phyloP scores from a whole-genome alignment of 2,329 filamentous ascomycete species.

The Cladophialophora psammophila region DNA sequence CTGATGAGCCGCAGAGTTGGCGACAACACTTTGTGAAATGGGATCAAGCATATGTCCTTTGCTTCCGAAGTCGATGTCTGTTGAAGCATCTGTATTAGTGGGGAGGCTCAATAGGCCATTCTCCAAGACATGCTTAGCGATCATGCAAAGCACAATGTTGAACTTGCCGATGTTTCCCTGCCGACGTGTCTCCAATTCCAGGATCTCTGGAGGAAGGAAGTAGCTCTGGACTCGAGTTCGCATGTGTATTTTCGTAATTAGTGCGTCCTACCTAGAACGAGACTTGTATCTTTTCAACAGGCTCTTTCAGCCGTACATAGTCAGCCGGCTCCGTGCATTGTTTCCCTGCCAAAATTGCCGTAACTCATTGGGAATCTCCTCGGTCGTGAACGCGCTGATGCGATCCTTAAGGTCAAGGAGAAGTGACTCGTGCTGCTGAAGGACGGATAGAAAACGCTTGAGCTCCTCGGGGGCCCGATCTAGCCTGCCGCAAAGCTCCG shows the following conservation, averaged over 20 bases:
- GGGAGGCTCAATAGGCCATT: not conserved
- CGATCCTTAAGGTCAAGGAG: not conserved
- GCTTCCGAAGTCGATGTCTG: not conserved
- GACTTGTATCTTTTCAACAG: not conserved
- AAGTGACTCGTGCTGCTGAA: not conserved
- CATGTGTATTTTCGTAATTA: not conserved
- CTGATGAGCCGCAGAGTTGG: not conserved
- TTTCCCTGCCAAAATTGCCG: not conserved
- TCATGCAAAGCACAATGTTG: not conserved
- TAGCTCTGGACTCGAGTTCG: not conserved
- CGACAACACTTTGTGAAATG: not conserved
- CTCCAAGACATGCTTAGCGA: not conserved
- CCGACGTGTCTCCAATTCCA: not conserved
- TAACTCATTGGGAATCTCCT: not conserved
- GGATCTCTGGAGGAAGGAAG: not conserved
- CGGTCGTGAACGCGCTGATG: not conserved
- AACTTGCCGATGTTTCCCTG: not conserved
- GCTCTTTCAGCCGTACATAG: constrained; percentile 1
- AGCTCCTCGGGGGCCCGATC: not conserved
- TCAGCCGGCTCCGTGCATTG: not conserved
- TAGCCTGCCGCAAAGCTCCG: not conserved
- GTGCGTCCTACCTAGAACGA: not conserved
- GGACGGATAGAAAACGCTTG: not conserved
- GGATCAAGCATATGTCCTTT: not conserved
- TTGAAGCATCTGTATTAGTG: not conserved